Percentiles rank a stretch among this genome's conserved stretches.
Evolutionary conservation across 164 flowering plant genomes (phyloP).

Genomic region (Amborella trichopoda): DNA sequence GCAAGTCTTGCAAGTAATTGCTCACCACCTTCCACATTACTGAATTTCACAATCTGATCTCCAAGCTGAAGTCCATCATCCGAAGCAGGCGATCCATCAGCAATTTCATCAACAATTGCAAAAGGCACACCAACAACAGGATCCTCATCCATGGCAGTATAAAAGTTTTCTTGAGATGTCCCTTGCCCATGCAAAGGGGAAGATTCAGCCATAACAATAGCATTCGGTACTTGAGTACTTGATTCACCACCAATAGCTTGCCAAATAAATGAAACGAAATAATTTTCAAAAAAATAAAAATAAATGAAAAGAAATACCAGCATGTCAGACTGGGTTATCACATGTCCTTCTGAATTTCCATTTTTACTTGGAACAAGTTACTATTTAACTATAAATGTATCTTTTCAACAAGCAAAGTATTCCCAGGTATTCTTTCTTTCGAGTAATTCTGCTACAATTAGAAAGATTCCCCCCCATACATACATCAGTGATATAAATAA

Average conservation of each 20-base stretch:
- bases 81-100: conserved; percentile 83
- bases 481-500: not conserved
- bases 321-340: no score
- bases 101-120: conserved; percentile 84
- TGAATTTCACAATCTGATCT: conserved; percentile 84
- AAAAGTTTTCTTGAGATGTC: conserved; percentile 14
- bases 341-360: no score
- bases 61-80: conserved; percentile 96
- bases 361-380: no score
- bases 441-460: no score
- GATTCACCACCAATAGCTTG: conserved; percentile 18
- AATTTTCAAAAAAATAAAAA: no score
- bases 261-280: not conserved
- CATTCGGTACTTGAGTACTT: conserved; percentile 9
- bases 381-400: no score
- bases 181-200: conserved; percentile 13
- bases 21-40: conserved; percentile 61
- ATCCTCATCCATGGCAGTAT: conserved; percentile 39
- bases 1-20: conserved; percentile 50
- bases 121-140: conserved; percentile 38
- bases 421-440: no score
- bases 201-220: conserved; percentile 12
- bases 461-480: no score
- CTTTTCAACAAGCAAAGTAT: no score
- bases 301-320: no score